A percentile compares a stretch with the other conserved stretches of the same genome.
Conservation (phyloP, 192 early-diverging fungal species). For the Linnemannia hyalina region DNA sequence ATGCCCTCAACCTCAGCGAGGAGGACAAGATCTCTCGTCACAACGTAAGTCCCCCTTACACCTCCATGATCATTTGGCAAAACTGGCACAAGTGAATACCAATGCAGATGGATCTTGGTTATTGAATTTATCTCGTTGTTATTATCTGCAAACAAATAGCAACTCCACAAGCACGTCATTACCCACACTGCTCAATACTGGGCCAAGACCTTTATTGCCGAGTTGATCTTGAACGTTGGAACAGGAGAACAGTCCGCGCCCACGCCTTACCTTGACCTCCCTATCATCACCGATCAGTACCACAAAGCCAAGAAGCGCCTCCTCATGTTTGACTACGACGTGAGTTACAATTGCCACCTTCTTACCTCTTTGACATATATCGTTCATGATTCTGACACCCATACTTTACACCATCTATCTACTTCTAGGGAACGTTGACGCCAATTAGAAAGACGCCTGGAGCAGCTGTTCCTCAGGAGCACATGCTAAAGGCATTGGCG, state of each 20-base stretch:
- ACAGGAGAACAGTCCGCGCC: constrained; percentile 60
- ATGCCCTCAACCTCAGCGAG: constrained; percentile 72
- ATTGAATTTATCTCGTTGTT: neutral
- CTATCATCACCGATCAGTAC: constrained; percentile 62
- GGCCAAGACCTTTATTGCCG: constrained; percentile 87
- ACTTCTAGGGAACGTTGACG: constrained; percentile 87
- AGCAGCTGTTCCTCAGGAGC: constrained; percentile 83
- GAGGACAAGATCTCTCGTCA: constrained; percentile 78
- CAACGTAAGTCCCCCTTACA: constrained; percentile 56
- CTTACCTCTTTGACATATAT: neutral
- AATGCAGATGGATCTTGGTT: neutral
- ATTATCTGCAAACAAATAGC: constrained; percentile 31
- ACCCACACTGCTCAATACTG: constrained; percentile 90
- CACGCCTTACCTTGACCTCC: constrained; percentile 59
- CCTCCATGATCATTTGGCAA: neutral
- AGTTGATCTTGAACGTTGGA: constrained; percentile 68
- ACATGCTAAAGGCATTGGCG: constrained; percentile 83
- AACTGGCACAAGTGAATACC: neutral
- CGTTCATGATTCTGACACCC: neutral
- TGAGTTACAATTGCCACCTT: constrained; percentile 34
- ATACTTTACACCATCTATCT: neutral
- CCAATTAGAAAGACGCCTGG: constrained; percentile 89
- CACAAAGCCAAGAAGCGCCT: constrained; percentile 77
- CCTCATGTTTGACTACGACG: constrained; percentile 96
- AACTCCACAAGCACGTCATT: constrained; percentile 86